Base-by-base conservation (phyloP, 1,284 basidiomycete species). In the Paramarasmius palmivorus region DNA sequence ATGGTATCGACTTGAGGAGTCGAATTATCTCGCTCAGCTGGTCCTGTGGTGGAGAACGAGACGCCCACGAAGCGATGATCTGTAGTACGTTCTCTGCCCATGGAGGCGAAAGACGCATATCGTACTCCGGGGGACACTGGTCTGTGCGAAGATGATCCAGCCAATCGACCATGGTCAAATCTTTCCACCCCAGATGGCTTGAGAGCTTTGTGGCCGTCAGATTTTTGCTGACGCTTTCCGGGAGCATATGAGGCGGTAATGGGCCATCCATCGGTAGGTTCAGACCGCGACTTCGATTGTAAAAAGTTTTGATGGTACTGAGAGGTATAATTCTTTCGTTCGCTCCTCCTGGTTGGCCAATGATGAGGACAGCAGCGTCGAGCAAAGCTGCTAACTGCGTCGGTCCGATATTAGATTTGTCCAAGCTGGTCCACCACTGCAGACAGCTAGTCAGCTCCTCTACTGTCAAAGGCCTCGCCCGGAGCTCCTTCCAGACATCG, bases 71-170 rank as follows among this genome's bases (percentile, higher is more conserved):
- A 14, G 88, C 78, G 1, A 98, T 68, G 40, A 88, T 78, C 5
- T 68, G 69, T 9, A 99, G 72, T 1, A 97, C 87, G 37, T 84
- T 84, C 67, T 98, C 96, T 0, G 94, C 84, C 79, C 95, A 98
- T 8, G 73, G 67, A 0, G 89, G 72, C 1, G 90, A 92, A 6
- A 75, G 63, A 9, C 81, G 81, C 23, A 98, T 72, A 66, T 96
- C 87, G 49, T 83, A 80, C 49, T 86, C 83, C 0, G 75, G 66
- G 3, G 68, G 62, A 6, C 71, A 67, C 35, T 77, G 66, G 1
- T 82, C 71, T 46, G 77, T 76, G 35, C 81, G 81, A 40, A 97
- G 69, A 68, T 90, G 82, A 15, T 73, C 72, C 45, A 95, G 65
- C 91, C 95, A 99, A 25, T 91, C 84, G 0, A 83, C 62, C 12